phyloP scores from a whole-genome alignment of 768 basidiomycete species.

The Phlegmacium glaucopus region DNA sequence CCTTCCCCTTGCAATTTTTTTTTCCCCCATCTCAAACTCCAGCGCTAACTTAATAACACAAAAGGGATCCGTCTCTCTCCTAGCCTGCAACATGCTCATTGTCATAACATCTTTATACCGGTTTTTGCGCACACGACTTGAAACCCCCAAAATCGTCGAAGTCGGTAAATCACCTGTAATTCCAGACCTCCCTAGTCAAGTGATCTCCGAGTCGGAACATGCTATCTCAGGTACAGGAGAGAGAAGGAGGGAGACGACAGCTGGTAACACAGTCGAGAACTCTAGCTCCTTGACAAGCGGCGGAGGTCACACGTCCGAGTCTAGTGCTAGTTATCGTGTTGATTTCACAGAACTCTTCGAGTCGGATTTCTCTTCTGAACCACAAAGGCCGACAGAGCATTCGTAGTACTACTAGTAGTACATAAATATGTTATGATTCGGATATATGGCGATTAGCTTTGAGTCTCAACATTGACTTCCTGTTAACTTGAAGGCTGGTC shows the following conservation, averaged over 20 bases:
- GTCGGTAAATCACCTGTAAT: neutral
- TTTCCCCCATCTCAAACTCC: neutral
- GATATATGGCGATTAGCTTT: too few relatives aligned
- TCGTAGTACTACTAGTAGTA: too few relatives aligned
- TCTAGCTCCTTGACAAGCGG: neutral
- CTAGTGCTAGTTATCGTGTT: neutral
- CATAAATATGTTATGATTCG: too few relatives aligned
- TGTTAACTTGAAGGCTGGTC: too few relatives aligned
- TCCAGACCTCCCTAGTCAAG: neutral
- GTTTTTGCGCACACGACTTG: slow-evolving; percentile 6
- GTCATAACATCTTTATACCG: slow-evolving; percentile 16
- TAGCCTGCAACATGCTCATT: slow-evolving; percentile 16
- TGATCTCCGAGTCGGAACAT: neutral
- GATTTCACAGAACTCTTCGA: neutral
- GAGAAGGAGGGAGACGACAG: neutral
- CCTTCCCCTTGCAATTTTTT: neutral
- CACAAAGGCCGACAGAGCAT: too few relatives aligned
- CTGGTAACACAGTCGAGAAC: neutral
- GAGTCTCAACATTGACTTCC: too few relatives aligned
- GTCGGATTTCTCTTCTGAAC: too few relatives aligned
- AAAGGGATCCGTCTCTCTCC: slow-evolving; percentile 10
- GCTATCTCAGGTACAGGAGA: neutral
- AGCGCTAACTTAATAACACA: neutral
- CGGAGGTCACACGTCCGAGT: neutral
- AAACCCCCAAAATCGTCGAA: neutral